Evolutionary conservation across 306 rosid species (phyloP).

Genomic region (Biancaea sappan): DNA sequence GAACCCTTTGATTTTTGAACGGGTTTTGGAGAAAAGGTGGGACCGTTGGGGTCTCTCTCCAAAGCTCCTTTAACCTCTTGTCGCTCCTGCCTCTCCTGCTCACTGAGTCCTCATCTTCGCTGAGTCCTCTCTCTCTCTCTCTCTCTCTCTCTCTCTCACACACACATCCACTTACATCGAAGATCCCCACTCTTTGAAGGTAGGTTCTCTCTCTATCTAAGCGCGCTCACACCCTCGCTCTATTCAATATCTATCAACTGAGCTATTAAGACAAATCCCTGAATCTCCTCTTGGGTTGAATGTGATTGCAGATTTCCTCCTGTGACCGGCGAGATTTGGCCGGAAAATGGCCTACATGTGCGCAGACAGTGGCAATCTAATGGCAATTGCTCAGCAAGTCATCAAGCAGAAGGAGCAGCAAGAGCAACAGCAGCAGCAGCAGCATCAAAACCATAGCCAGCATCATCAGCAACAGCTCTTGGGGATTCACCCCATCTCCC

Average conservation of each 20-base stretch:
- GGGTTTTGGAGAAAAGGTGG: neutral
- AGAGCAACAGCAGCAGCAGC: constrained; percentile 71
- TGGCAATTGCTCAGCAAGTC: constrained; percentile 99
- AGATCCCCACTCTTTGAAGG: neutral
- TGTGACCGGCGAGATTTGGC: constrained; percentile 26
- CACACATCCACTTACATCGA: neutral
- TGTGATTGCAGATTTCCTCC: constrained; percentile 51
- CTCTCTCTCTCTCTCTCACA: neutral
- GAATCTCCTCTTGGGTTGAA: constrained; percentile 25
- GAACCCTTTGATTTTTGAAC: neutral
- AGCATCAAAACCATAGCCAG: constrained; percentile 35
- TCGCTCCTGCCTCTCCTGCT: neutral
- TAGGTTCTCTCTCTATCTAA: neutral
- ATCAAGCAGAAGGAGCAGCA: constrained; percentile 90
- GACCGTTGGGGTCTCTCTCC: neutral
- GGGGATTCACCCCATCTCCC: constrained; percentile 49
- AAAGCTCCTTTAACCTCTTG: constrained; percentile 17
- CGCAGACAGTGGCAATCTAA: constrained; percentile 90
- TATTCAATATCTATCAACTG: neutral
- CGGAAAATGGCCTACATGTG: constrained; percentile 93
- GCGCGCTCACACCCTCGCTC: neutral
- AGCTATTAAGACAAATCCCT: neutral
- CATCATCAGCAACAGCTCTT: constrained; percentile 36
- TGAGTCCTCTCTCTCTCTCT: neutral
- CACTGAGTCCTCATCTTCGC: neutral